Evolutionary conservation across 1,139 yeast species (phyloP), one percentile per base, ranked within the genome.

Genomic region (Pneumocystis oryctolagi): DNA sequence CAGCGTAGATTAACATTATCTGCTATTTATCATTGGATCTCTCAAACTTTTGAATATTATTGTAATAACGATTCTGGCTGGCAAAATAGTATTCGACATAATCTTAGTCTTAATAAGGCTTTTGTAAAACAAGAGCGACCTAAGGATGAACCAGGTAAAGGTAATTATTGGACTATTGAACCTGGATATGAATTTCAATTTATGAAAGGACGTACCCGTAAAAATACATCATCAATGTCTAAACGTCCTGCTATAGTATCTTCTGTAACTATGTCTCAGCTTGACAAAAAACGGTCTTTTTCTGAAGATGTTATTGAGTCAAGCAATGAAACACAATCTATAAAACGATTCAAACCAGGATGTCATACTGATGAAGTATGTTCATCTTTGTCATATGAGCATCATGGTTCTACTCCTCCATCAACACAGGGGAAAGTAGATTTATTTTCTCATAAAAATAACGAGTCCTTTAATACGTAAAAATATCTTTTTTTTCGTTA

Each of bases 81-180:
- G 96, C 95, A 88, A 72, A 88, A 88, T 73, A 87, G 95, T 35
- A 88, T 88, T 67, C 84, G 96, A 65, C 96, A 88, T 73, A 87
- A 89, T 69, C 76, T 89, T 63, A 85, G 94, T 32, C 77, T 89
- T 68, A 89, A 88, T 74, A 89, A 88, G 72, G 95, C 96, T 0
- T 89, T 89, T 70, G 80, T 85, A 64, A 92, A 92, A 74, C 89
- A 95, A 53, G 96, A 88, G 68, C 86, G 92, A 72, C 90, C 96
- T 18, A 86, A 87, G 69, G 95, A 88, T 73, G 79, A 76, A 61
- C 79, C 80, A 2, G 97, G 97, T 5, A 92, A 92, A 75, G 98
- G 98, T 40, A 96, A 90, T 75, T 92, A 86, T 74, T 94, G 98
- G 98, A 84, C 87, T 69, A 88, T 92, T 63, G 89, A 85, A 66